A percentile compares a stretch with the other conserved stretches of the same genome.
These are phyloP conservation scores for Rhododendron kiyosumense DNA, from an alignment of 148 eudicot genomes.

Conservation along the genomic window DNA sequence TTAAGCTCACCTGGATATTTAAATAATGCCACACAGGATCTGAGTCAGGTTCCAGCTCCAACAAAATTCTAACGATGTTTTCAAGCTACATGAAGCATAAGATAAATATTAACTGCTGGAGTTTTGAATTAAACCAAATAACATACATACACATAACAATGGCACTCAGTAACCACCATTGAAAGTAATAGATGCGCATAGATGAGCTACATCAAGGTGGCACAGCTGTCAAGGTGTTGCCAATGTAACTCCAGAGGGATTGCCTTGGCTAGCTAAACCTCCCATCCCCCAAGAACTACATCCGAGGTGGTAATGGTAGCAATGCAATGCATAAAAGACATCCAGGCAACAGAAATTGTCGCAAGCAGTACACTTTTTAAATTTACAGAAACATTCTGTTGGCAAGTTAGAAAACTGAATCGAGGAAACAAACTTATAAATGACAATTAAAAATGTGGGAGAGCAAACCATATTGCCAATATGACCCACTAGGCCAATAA, in stretches of 20 bases:
- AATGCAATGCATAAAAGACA: neutral
- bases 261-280: slow-evolving; percentile 11
- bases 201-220: neutral
- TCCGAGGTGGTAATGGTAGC: neutral
- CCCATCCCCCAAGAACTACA: neutral
- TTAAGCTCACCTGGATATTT: slow-evolving; percentile 69
- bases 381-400: neutral
- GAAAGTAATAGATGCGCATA: neutral
- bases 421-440: neutral
- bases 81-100: slow-evolving; percentile 71
- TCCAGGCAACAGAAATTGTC: neutral
- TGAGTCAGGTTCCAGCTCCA: slow-evolving; percentile 96
- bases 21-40: slow-evolving; percentile 98
- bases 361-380: too few relatives aligned
- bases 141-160: neutral
- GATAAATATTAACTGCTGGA: slow-evolving; percentile 5
- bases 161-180: neutral
- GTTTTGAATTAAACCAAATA: neutral
- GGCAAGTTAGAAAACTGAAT: neutral
- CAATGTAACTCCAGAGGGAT: slow-evolving; percentile 4
- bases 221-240: neutral
- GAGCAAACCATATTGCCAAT: neutral
- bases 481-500: neutral
- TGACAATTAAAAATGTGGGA: neutral
- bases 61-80: slow-evolving; percentile 79